phyloP scores from a whole-genome alignment of 2,329 filamentous ascomycete genomes.

The Talaromyces sp. region DNA sequence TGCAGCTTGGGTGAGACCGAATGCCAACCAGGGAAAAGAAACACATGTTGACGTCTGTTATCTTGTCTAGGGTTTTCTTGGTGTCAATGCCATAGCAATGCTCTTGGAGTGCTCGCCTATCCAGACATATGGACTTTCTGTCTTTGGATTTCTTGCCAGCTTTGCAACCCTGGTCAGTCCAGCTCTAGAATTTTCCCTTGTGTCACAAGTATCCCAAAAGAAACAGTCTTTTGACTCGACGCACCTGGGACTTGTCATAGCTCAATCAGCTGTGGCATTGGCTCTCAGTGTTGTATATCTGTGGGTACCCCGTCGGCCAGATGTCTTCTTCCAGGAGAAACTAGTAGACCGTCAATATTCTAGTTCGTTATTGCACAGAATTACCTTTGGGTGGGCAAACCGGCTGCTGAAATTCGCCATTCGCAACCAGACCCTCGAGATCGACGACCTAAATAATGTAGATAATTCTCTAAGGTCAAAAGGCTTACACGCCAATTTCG shows the following conservation, averaged over 20 bases:
- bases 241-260: constrained; percentile 44
- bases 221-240: constrained; percentile 1
- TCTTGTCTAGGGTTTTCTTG: constrained; percentile 22
- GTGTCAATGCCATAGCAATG: constrained; percentile 28
- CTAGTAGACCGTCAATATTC: constrained; percentile 60
- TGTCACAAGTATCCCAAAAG: constrained; percentile 13
- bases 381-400: constrained; percentile 62
- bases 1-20: constrained; percentile 56
- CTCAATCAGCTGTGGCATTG: constrained; percentile 41
- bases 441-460: constrained; percentile 57
- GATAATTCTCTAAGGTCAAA: constrained; percentile 51
- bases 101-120: constrained; percentile 29
- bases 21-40: neutral
- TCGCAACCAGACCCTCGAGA: constrained; percentile 56
- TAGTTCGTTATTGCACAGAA: constrained; percentile 54
- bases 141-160: constrained; percentile 27
- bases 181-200: constrained; percentile 25
- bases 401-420: constrained; percentile 51
- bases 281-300: constrained; percentile 36
- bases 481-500: constrained; percentile 48
- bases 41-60: neutral
- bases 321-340: constrained; percentile 55
- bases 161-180: constrained; percentile 19
- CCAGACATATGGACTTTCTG: constrained; percentile 26
- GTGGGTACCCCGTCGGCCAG: constrained; percentile 60